A percentile compares a stretch with the other conserved stretches of the same genome.
These are phyloP conservation scores for Puccinellia tenuiflora DNA, from an alignment of 176 grass and related monocot species.

Conservation along the genomic window DNA sequence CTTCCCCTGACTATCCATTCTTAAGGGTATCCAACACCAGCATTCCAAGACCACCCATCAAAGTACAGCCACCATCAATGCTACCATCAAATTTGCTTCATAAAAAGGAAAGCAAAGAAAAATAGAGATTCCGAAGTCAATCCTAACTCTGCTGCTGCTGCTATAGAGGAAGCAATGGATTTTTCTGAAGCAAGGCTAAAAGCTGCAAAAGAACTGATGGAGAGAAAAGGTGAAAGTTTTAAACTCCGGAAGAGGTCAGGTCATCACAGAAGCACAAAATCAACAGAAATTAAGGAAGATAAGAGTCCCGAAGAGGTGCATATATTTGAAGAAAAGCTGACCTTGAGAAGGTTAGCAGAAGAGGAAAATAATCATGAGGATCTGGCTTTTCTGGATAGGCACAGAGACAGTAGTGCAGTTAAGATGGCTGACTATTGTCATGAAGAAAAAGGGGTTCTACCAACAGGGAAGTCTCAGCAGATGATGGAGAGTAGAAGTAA, in stretches of 20 bases:
- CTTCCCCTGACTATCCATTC: constrained; percentile 48
- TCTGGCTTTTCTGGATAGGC: constrained; percentile 17
- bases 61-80: constrained; percentile 53
- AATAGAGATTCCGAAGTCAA: constrained; percentile 50
- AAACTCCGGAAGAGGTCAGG: constrained; percentile 47
- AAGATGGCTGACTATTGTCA: constrained; percentile 20
- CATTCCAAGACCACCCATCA: constrained; percentile 45
- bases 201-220: constrained; percentile 90
- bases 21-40: constrained; percentile 46
- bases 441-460: constrained; percentile 23
- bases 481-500: constrained; percentile 23
- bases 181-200: constrained; percentile 90
- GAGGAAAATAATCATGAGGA: constrained; percentile 29
- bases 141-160: constrained; percentile 56
- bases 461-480: constrained; percentile 33
- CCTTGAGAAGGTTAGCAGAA: constrained; percentile 19
- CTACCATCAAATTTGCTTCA: constrained; percentile 46
- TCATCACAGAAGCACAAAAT: constrained; percentile 37
- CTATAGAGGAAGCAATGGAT: constrained; percentile 94
- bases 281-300: constrained; percentile 30
- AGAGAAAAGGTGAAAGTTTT: constrained; percentile 61
- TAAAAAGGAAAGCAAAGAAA: constrained; percentile 27
- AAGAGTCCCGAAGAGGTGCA: constrained; percentile 30
- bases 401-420: background rate
- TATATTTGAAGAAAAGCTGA: constrained; percentile 31